Percentiles rank a stretch among this genome's conserved stretches.
These are phyloP conservation scores for Wickerhamomyces tratensis DNA, from an alignment of 805 yeast genomes.

Conservation along the genomic window DNA sequence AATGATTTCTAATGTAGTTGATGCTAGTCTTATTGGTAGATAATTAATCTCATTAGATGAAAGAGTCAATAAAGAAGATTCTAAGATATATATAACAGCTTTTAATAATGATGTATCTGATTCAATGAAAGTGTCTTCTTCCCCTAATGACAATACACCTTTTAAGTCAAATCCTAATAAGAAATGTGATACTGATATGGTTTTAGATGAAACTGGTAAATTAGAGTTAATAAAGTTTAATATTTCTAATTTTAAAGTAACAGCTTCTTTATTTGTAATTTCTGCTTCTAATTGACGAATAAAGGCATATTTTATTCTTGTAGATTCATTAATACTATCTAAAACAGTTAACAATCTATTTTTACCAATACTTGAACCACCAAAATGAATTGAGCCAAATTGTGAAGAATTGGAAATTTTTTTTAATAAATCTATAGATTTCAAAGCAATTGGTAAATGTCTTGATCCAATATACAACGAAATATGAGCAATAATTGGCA, in stretches of 20 bases:
- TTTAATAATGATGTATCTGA: constrained; percentile 48
- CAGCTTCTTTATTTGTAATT: constrained; percentile 26
- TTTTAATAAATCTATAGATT: constrained; percentile 43
- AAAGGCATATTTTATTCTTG: constrained; percentile 62
- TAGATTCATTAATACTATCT: constrained; percentile 71
- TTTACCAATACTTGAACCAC: constrained; percentile 30
- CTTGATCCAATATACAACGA: constrained; percentile 64
- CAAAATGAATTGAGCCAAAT: constrained; percentile 26
- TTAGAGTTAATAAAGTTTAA: constrained; percentile 47
- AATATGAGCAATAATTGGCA: constrained; percentile 65
- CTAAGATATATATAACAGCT: constrained; percentile 40
- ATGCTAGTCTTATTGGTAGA: constrained; percentile 48
- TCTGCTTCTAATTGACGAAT: constrained; percentile 54
- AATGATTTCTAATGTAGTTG: constrained; percentile 50
- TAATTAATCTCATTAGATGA: constrained; percentile 33
- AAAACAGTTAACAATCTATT: constrained; percentile 62
- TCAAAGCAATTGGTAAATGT: constrained; percentile 38
- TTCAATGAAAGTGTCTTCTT: constrained; percentile 38
- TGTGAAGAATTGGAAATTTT: constrained; percentile 38
- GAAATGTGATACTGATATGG: constrained; percentile 58
- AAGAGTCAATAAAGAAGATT: constrained; percentile 34
- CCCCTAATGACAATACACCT: constrained; percentile 41
- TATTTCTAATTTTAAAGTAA: constrained; percentile 45
- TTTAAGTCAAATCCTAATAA: constrained; percentile 62
- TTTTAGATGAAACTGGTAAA: constrained; percentile 30